phyloP scores from a whole-genome alignment of 192 early-diverging fungal species.

The Podila epigama region DNA sequence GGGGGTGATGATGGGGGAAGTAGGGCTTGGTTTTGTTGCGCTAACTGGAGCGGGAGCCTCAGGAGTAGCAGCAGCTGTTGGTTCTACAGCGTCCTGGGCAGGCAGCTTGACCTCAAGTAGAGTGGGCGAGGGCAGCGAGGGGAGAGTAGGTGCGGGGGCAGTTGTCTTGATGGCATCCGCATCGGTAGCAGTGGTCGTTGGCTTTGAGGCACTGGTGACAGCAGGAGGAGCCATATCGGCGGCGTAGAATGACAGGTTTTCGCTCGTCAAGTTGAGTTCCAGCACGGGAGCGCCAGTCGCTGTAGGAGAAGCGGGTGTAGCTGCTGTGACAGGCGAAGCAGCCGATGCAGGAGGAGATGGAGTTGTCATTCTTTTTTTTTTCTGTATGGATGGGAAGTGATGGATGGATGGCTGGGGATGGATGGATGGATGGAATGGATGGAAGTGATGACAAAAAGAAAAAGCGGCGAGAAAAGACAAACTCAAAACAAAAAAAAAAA shows the following conservation, averaged over 20 bases:
- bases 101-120: slow-evolving; percentile 20
- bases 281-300: too few relatives aligned
- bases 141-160: too few relatives aligned
- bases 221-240: too few relatives aligned
- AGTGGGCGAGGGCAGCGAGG: slow-evolving; percentile 11
- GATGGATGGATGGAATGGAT: background rate
- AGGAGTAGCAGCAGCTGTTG: background rate
- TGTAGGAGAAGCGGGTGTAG: background rate
- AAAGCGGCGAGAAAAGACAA: background rate
- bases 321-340: slow-evolving; percentile 4
- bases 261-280: too few relatives aligned
- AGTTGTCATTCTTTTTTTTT: background rate
- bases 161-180: background rate
- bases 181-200: background rate
- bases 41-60: too few relatives aligned
- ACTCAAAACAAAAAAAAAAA: background rate
- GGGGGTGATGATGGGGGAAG: background rate
- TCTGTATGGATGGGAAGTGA: background rate
- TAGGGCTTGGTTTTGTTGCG: too few relatives aligned
- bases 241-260: too few relatives aligned
- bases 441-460: background rate
- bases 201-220: too few relatives aligned
- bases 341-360: background rate
- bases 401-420: background rate
- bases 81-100: background rate